Evolutionary conservation across 73 alveolate species (phyloP).

Genomic region (Blepharisma japonicum): DNA sequence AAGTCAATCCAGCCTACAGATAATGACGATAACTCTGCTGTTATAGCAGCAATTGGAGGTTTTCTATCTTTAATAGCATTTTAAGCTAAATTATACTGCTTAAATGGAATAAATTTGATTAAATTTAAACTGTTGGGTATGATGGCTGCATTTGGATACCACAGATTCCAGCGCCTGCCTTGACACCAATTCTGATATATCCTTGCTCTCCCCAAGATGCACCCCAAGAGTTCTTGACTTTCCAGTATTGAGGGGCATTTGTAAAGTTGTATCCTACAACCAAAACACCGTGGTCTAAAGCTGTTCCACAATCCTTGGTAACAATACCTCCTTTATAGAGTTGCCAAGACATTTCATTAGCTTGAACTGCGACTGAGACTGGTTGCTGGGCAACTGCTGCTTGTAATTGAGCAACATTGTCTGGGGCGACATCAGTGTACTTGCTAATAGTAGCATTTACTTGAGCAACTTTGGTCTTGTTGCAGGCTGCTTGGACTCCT

Average conservation of each 20-base stretch:
- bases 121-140: too few relatives aligned
- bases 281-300: slow-evolving; percentile 82
- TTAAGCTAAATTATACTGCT: too few relatives aligned
- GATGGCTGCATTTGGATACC: too few relatives aligned
- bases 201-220: slow-evolving; percentile 91
- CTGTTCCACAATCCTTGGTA: slow-evolving; percentile 33
- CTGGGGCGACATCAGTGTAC: not conserved
- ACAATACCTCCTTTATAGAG: slow-evolving; percentile 71
- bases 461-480: not conserved
- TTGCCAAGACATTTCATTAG: slow-evolving; percentile 41
- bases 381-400: slow-evolving; percentile 34
- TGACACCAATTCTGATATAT: slow-evolving; percentile 69
- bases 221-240: slow-evolving; percentile 94
- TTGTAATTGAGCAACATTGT: slow-evolving; percentile 15
- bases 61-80: too few relatives aligned
- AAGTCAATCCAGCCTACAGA: too few relatives aligned
- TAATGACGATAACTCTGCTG: too few relatives aligned
- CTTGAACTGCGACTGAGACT: slow-evolving; percentile 51
- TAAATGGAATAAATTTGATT: too few relatives aligned
- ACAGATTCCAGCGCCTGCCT: slow-evolving; percentile 46
- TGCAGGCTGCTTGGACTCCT: not conserved
- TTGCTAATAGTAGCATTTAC: not conserved
- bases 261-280: slow-evolving; percentile 70
- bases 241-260: slow-evolving; percentile 45
- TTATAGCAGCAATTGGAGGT: too few relatives aligned